These are phyloP conservation scores for Myochromella boudieri DNA, from an alignment of 768 basidiomycete genomes.

Conservation along the genomic window DNA sequence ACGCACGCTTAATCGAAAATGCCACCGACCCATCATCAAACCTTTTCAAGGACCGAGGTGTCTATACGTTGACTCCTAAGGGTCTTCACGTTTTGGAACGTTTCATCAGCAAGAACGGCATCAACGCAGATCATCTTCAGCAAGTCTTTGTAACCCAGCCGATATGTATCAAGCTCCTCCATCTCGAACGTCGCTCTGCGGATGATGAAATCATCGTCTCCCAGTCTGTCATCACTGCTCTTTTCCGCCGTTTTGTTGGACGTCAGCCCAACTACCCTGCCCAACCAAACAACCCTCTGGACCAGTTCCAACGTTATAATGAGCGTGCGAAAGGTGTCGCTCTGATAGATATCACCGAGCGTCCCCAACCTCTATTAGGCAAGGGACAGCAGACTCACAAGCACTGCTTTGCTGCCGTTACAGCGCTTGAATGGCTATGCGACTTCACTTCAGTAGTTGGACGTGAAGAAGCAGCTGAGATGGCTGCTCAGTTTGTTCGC, in stretches of 20 bases:
- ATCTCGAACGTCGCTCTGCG: conserved; percentile 86
- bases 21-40: conserved; percentile 86
- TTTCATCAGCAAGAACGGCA: conserved; percentile 99
- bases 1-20: conserved; percentile 96
- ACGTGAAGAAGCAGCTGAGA: conserved; percentile 94
- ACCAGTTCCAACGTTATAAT: conserved; percentile 72
- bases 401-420: conserved; percentile 82
- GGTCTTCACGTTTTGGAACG: conserved; percentile 97
- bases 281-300: conserved; percentile 44
- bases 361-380: conserved; percentile 51
- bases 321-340: conserved; percentile 76
- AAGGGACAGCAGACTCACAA: conserved; percentile 53
- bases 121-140: conserved; percentile 90
- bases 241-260: conserved; percentile 95
- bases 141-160: conserved; percentile 89
- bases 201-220: conserved; percentile 99
- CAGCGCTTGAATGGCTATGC: conserved; percentile 93
- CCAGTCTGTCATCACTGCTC: conserved; percentile 88
- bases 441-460: conserved; percentile 97
- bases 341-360: conserved; percentile 71
- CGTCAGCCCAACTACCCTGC: conserved; percentile 78
- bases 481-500: conserved; percentile 96
- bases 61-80: conserved; percentile 95
- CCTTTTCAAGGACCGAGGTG: conserved; percentile 96
- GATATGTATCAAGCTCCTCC: conserved; percentile 96